Evolutionary conservation across 257 asterid genomes (phyloP), one percentile per base, ranked within the genome.

Genomic region (Lycium ferocissimum): DNA sequence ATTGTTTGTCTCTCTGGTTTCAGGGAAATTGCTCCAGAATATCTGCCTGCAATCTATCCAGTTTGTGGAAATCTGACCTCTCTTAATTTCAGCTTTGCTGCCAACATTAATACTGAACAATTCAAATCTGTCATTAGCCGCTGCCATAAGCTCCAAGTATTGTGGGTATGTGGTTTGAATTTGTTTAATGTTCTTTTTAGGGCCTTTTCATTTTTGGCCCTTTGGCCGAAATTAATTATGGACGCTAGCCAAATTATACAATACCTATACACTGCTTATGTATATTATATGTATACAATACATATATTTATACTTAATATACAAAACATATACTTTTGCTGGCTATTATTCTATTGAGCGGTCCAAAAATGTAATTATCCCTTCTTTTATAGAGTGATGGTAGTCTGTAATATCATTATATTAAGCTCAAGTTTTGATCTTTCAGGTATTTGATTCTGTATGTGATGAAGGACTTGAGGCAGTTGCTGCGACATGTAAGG

Each of bases 401-500:
- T 9, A 15, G 66, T 66, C 35, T 6, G 3, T 8, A 51, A 18
- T 35, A 9, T 71, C 1, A 15, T 51, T 59, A n/a, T 67, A 33
- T 67, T 83, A 56, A 67, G 66, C 53, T n/a, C 54, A 26, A 37
- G 33, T 17, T 85, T 35, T 70, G 51, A 35, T 81, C 26, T 75
- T 83, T 67, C 90, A 91, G 94, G 94, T 86, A 14, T 87, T 91
- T 83, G 94, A 91, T 87, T 87, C 91, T 40, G 86, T 91, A 8
- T 57, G 87, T 54, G 94, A 91, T 85, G 94, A 91, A 88, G 94
- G 94, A 45, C 94, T 91, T 80, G 86, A 88, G 88, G 94, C 94
- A 47, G 90, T 88, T 37, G 91, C 91, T n/a, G 88, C 88, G 12
- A 85, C 90, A 6, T 90, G 94, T 82, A 91, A 91, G 81, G 92